A percentile compares a stretch with the other conserved stretches of the same genome.
phyloP scores from a whole-genome alignment of 2,329 filamentous ascomycete genomes.

The Calonectria naviculata region DNA sequence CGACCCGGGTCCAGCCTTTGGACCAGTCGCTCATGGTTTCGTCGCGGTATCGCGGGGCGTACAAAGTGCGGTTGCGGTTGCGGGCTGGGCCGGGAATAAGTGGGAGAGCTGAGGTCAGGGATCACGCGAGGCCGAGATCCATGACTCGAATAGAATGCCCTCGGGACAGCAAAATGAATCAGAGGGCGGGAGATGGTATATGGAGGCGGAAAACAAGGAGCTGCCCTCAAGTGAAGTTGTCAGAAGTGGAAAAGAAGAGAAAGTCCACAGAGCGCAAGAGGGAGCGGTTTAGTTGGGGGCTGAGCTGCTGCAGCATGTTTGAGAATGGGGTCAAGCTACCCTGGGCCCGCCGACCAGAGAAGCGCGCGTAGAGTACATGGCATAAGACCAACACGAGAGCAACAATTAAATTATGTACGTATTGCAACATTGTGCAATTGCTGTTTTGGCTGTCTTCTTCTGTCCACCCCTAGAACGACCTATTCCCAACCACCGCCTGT shows the following conservation, averaged over 20 bases:
- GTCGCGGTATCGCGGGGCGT: background rate
- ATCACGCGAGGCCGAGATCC: background rate
- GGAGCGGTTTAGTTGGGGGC: background rate
- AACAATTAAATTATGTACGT: background rate
- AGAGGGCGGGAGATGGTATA: background rate
- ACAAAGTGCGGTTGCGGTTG: background rate
- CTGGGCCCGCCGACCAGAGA: background rate
- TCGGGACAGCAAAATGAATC: background rate
- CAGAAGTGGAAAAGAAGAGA: background rate
- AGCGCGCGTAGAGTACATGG: background rate
- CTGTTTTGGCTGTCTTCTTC: background rate
- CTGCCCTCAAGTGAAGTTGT: background rate
- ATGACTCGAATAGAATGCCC: background rate
- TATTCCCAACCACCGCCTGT: too few relatives aligned
- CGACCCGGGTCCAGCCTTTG: conserved; percentile 47
- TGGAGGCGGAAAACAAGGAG: background rate
- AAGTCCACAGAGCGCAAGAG: background rate
- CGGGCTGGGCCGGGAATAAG: background rate
- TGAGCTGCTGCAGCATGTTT: background rate
- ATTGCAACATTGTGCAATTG: too few relatives aligned
- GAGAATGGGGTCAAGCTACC: background rate
- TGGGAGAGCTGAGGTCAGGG: background rate
- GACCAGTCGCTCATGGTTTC: conserved; percentile 43
- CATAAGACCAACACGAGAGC: background rate
- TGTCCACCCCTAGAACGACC: background rate